Conservation (phyloP, 495 filamentous ascomycete species). For the Hypoxylon subgilvum region DNA sequence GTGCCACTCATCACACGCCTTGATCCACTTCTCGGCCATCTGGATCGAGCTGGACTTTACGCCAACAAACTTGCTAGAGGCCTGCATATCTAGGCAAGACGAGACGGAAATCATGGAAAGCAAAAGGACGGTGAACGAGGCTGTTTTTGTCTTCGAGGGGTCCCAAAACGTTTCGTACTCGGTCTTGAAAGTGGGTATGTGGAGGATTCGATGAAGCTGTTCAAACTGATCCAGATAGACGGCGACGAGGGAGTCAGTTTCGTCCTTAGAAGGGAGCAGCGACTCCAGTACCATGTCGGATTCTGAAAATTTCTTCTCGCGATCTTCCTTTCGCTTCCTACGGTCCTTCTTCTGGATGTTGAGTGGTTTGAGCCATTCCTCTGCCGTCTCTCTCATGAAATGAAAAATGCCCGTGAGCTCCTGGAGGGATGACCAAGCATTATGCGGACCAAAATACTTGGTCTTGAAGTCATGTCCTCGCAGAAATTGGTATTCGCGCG, state of each 20-base stretch:
- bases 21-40: slow-evolving; percentile 42
- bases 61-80: slow-evolving; percentile 40
- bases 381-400: slow-evolving; percentile 43
- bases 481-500: slow-evolving; percentile 37
- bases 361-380: slow-evolving; percentile 45
- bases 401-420: slow-evolving; percentile 51
- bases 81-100: slow-evolving; percentile 70
- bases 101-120: slow-evolving; percentile 44
- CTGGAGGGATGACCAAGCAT: slow-evolving; percentile 47
- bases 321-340: slow-evolving; percentile 36
- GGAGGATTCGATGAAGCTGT: slow-evolving; percentile 59
- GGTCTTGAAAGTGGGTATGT: slow-evolving; percentile 59
- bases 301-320: slow-evolving; percentile 45
- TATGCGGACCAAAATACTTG: slow-evolving; percentile 57
- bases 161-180: slow-evolving; percentile 53
- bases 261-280: slow-evolving; percentile 52
- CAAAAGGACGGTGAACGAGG: slow-evolving; percentile 55
- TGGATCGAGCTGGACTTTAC: slow-evolving; percentile 40
- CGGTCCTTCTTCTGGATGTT: slow-evolving; percentile 45
- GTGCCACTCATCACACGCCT: slow-evolving; percentile 42
- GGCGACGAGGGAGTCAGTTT: slow-evolving; percentile 55
- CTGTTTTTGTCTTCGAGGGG: slow-evolving; percentile 43
- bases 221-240: slow-evolving; percentile 57
- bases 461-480: slow-evolving; percentile 51
- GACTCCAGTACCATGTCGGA: slow-evolving; percentile 39